These are phyloP conservation scores for Nigrospora oryzae DNA, from an alignment of 2,329 filamentous ascomycete genomes.

Conservation along the genomic window DNA sequence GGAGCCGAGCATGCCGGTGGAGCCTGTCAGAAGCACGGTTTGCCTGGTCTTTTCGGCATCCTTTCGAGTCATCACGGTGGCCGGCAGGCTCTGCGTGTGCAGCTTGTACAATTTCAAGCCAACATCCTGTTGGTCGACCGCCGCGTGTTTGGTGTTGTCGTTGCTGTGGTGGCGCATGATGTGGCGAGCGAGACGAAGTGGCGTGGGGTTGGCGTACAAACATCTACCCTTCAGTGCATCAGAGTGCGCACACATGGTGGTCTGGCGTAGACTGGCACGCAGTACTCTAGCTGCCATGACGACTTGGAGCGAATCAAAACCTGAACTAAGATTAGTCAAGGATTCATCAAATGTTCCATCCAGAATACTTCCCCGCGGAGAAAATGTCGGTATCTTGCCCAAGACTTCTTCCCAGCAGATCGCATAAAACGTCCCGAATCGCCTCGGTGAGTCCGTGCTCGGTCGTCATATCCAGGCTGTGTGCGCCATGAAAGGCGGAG, in stretches of 20 bases:
- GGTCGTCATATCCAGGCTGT: slow-evolving; percentile 18
- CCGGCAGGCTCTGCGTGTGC: slow-evolving; percentile 20
- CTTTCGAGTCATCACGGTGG: slow-evolving; percentile 5
- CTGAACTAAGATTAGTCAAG: slow-evolving; percentile 6
- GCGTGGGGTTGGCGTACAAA: slow-evolving; percentile 29
- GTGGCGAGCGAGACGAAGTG: slow-evolving; percentile 22
- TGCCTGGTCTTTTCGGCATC: slow-evolving; percentile 11
- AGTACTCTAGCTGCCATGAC: slow-evolving; percentile 27
- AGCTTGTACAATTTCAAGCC: slow-evolving; percentile 20
- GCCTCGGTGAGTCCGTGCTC: slow-evolving; percentile 18
- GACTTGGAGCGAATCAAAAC: slow-evolving; percentile 32
- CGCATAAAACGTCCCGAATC: slow-evolving; percentile 20
- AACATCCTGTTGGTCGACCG: slow-evolving; percentile 20
- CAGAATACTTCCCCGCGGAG: slow-evolving; percentile 9
- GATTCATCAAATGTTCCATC: not conserved
- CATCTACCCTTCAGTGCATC: slow-evolving; percentile 23
- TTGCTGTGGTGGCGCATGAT: slow-evolving; percentile 8
- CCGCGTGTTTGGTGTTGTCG: not conserved
- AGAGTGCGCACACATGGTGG: slow-evolving; percentile 14
- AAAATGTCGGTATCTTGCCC: slow-evolving; percentile 28
- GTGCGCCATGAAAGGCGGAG: slow-evolving; percentile 9
- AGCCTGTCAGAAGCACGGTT: slow-evolving; percentile 34
- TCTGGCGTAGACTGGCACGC: slow-evolving; percentile 19
- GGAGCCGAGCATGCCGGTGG: slow-evolving; percentile 40
- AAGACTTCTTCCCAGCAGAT: slow-evolving; percentile 16